Evolutionary conservation across 2,329 filamentous ascomycete genomes (phyloP).

Genomic region (Exophiala dermatitidis): DNA sequence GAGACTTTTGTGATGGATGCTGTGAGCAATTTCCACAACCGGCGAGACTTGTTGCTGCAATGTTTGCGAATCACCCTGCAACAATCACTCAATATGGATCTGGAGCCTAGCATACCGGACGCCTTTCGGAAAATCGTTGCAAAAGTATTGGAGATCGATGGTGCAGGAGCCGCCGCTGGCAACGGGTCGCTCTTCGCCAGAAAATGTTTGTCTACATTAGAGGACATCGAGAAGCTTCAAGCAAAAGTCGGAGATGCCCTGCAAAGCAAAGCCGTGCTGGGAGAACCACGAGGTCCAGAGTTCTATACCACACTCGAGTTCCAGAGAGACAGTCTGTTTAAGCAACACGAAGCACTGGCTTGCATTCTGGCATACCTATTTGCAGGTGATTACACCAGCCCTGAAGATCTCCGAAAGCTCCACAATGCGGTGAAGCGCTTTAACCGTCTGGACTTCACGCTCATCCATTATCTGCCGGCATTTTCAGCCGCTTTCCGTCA

Average conservation of each 20-base stretch:
- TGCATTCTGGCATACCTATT: slow-evolving; percentile 73
- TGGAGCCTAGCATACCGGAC: slow-evolving; percentile 40
- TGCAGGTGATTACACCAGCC: slow-evolving; percentile 63
- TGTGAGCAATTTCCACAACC: slow-evolving; percentile 80
- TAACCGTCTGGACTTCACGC: slow-evolving; percentile 63
- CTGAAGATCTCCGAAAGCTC: slow-evolving; percentile 67
- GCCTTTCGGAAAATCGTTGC: slow-evolving; percentile 47
- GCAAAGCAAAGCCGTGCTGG: slow-evolving; percentile 67
- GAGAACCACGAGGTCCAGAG: slow-evolving; percentile 57
- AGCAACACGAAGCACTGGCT: slow-evolving; percentile 83
- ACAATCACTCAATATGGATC: slow-evolving; percentile 56
- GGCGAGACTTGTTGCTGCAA: slow-evolving; percentile 74
- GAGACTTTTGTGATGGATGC: slow-evolving; percentile 68
- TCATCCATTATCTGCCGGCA: slow-evolving; percentile 75
- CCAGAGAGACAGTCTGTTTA: slow-evolving; percentile 69
- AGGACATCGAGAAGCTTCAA: slow-evolving; percentile 68
- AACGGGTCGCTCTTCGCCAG: slow-evolving; percentile 59
- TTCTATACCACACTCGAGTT: slow-evolving; percentile 71
- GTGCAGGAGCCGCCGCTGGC: slow-evolving; percentile 32
- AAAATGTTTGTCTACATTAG: slow-evolving; percentile 70
- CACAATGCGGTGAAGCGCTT: slow-evolving; percentile 57
- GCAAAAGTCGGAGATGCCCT: slow-evolving; percentile 67
- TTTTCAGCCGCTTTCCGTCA: slow-evolving; percentile 68
- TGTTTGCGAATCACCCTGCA: slow-evolving; percentile 73
- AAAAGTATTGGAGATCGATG: slow-evolving; percentile 53